Percentiles rank a stretch among this genome's conserved stretches.
These are phyloP conservation scores for Mantamonas sphyraenae DNA, from an alignment of 78 protist genomes.

Conservation along the genomic window DNA sequence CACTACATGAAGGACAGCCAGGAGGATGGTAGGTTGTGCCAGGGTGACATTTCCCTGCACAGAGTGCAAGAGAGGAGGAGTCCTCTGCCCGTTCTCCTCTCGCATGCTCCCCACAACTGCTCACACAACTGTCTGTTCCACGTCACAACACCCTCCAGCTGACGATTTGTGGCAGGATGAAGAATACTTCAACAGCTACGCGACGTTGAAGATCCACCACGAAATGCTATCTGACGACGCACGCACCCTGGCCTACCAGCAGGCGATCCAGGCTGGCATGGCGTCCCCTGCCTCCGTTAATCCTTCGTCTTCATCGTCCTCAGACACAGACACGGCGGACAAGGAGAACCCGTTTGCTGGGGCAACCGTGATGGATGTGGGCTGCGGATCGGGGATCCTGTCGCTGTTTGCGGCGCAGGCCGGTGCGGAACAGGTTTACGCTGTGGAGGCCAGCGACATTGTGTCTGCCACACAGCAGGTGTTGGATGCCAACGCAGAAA, in stretches of 20 bases:
- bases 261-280: neutral
- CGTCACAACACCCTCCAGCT: no score
- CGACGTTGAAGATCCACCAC: conserved; percentile 2
- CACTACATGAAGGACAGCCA: no score
- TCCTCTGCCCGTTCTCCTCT: no score
- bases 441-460: conserved; percentile 31
- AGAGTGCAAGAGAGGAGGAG: no score
- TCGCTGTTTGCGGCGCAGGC: conserved; percentile 17
- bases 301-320: no score
- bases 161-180: neutral
- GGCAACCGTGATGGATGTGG: conserved; percentile 26
- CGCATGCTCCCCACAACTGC: no score
- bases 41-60: no score
- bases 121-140: no score
- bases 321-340: no score
- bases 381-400: conserved; percentile 42
- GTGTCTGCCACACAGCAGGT: conserved; percentile 16
- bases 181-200: conserved; percentile 11
- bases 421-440: conserved; percentile 27
- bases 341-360: no score
- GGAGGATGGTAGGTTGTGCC: no score
- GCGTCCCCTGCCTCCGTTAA: no score
- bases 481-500: conserved; percentile 28
- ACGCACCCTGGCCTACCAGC: conserved; percentile 8
- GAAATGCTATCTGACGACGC: neutral